Conservation (phyloP, 768 basidiomycete genomes). For the Lactarius tabidus region DNA sequence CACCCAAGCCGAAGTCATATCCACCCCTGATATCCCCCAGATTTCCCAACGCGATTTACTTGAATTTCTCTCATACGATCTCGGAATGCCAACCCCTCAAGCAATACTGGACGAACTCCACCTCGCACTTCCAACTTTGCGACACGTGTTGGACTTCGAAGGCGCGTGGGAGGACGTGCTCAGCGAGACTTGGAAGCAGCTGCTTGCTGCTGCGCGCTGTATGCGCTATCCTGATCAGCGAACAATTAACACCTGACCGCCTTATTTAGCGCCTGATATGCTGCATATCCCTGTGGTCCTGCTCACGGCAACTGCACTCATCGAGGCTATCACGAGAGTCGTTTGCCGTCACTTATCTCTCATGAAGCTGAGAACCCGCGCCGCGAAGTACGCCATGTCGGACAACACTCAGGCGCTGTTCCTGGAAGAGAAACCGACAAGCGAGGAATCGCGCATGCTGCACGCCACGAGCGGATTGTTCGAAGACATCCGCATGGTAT, state of each 20-base stretch:
- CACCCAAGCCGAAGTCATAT: not conserved
- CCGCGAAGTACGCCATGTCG: not conserved
- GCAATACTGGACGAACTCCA: constrained; percentile 19
- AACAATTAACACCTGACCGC: not conserved
- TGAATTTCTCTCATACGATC: constrained; percentile 14
- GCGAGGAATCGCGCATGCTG: not conserved
- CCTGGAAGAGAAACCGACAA: not conserved
- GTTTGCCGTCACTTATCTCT: not conserved
- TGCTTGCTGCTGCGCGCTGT: constrained; percentile 20
- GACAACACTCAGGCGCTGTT: not conserved
- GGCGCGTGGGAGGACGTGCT: constrained; percentile 14
- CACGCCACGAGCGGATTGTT: not conserved
- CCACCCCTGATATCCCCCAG: not conserved
- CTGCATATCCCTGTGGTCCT: constrained; percentile 20
- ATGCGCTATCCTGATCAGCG: not conserved
- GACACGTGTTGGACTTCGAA: not conserved
- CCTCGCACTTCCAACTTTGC: constrained; percentile 18
- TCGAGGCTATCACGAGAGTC: constrained; percentile 14
- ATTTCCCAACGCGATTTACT: constrained; percentile 22
- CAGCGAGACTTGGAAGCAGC: constrained; percentile 17
- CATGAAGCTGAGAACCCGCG: not conserved
- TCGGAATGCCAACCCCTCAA: constrained; percentile 23
- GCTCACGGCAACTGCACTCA: constrained; percentile 23
- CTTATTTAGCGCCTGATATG: constrained; percentile 16
- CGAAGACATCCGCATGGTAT: constrained; percentile 13